Conservation (phyloP, 345 rosid genomes). For the Eucalyptus tenuipes region DNA sequence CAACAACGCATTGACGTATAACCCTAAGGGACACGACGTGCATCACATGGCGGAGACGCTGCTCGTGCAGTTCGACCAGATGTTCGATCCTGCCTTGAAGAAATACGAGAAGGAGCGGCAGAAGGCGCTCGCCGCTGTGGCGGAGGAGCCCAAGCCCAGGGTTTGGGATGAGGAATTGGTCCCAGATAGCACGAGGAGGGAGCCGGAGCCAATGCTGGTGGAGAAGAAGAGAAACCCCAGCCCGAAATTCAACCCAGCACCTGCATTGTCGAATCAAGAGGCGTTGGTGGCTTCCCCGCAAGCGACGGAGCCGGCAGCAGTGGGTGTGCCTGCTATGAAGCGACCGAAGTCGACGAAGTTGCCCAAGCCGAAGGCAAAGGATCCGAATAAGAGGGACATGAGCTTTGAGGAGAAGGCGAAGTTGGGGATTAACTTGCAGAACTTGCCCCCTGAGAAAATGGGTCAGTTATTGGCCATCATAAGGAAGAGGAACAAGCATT, state of each 20-base stretch:
- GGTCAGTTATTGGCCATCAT: constrained; percentile 15
- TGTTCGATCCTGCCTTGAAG: constrained; percentile 10
- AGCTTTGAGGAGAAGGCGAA: constrained; percentile 23
- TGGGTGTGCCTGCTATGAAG: not conserved
- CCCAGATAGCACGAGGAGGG: not conserved
- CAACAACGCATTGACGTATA: constrained; percentile 36
- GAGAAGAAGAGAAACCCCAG: not conserved
- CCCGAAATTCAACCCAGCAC: not conserved
- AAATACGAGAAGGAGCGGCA: constrained; percentile 5
- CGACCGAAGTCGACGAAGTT: constrained; percentile 2
- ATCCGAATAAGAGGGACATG: constrained; percentile 25
- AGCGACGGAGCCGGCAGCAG: not conserved
- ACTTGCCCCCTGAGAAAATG: constrained; percentile 27
- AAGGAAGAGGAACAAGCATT: constrained; percentile 16
- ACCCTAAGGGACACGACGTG: constrained; percentile 29
- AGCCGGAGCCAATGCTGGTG: not conserved
- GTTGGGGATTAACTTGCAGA: constrained; percentile 18
- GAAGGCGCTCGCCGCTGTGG: not conserved
- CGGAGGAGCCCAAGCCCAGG: not conserved
- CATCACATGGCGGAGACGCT: constrained; percentile 27
- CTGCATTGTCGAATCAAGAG: not conserved
- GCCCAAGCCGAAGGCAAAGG: constrained; percentile 27
- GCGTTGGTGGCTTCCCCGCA: not conserved
- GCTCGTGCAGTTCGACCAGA: constrained; percentile 6
- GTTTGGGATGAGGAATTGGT: constrained; percentile 1